Conservation (phyloP, 805 yeast species). For the Pichia paraexigua region DNA sequence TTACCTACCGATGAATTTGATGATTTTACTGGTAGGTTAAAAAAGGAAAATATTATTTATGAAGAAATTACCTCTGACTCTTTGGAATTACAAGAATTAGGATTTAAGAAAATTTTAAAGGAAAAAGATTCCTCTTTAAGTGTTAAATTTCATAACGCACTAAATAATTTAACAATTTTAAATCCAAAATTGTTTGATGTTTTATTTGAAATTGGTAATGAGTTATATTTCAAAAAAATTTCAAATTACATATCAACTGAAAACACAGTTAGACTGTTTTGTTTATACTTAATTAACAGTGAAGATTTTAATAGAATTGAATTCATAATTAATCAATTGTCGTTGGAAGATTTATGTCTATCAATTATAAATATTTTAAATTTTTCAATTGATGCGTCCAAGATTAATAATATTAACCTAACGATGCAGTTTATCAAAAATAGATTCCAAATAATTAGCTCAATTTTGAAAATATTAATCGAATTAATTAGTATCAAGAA, state of each 20-base stretch:
- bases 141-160: slow-evolving; percentile 16
- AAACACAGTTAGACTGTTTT: slow-evolving; percentile 22
- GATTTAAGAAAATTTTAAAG: slow-evolving; percentile 13
- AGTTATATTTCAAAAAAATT: slow-evolving; percentile 8
- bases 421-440: slow-evolving; percentile 26
- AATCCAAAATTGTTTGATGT: slow-evolving; percentile 18
- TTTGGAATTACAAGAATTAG: slow-evolving; percentile 14
- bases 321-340: slow-evolving; percentile 10
- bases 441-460: slow-evolving; percentile 16
- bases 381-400: slow-evolving; percentile 22
- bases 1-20: slow-evolving; percentile 9
- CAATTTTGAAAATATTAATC: slow-evolving; percentile 14
- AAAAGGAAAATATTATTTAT: slow-evolving; percentile 16
- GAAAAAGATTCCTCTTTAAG: slow-evolving; percentile 9
- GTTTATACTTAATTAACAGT: slow-evolving; percentile 13
- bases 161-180: slow-evolving; percentile 19
- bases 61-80: slow-evolving; percentile 21
- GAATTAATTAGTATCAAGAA: slow-evolving; percentile 8
- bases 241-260: slow-evolving; percentile 19
- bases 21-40: slow-evolving; percentile 17
- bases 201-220: slow-evolving; percentile 13
- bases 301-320: slow-evolving; percentile 2
- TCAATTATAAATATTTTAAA: slow-evolving; percentile 17
- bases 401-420: slow-evolving; percentile 20
- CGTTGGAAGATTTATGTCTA: slow-evolving; percentile 20